A percentile compares a stretch with the other conserved stretches of the same genome.
Evolutionary conservation across 108 stramenopile genomes (phyloP).

Genomic region (Licmophora abbreviata): DNA sequence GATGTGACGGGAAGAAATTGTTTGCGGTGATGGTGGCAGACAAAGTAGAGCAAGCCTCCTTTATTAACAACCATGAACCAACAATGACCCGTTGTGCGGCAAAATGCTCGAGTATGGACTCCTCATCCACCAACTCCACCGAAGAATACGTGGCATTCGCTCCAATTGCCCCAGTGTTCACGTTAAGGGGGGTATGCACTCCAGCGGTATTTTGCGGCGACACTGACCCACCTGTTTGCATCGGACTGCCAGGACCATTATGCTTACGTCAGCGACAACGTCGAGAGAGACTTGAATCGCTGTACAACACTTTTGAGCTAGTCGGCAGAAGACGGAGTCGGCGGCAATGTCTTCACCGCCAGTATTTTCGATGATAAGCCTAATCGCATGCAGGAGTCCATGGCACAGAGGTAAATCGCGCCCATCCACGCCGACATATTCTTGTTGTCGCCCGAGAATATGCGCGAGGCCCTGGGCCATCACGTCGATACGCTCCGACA

Average conservation of each 20-base stretch:
- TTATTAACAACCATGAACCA: slow-evolving; percentile 60
- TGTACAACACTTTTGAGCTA: slow-evolving; percentile 15
- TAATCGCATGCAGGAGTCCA: slow-evolving; percentile 38
- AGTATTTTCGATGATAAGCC: slow-evolving; percentile 21
- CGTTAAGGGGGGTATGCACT: slow-evolving; percentile 28
- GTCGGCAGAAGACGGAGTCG: not conserved
- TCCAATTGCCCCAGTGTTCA: slow-evolving; percentile 64
- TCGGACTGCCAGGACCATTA: too few relatives aligned
- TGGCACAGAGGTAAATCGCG: slow-evolving; percentile 47
- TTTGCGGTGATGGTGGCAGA: slow-evolving; percentile 10
- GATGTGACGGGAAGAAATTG: not conserved
- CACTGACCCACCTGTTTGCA: too few relatives aligned
- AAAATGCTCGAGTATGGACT: slow-evolving; percentile 16
- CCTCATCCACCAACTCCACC: slow-evolving; percentile 15
- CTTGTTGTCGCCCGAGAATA: not conserved
- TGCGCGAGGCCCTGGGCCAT: slow-evolving; percentile 5
- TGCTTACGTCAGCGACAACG: slow-evolving; percentile 49
- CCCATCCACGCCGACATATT: not conserved
- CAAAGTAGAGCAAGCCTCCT: slow-evolving; percentile 44
- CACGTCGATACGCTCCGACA: not conserved
- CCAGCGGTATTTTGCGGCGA: too few relatives aligned
- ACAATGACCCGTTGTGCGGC: slow-evolving; percentile 50
- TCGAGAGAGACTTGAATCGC: slow-evolving; percentile 42
- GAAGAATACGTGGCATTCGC: slow-evolving; percentile 55
- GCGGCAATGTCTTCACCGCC: slow-evolving; percentile 4